Evolutionary conservation across 371 early-diverging fungal genomes (phyloP).

Genomic region (Parasitella parasitica): DNA sequence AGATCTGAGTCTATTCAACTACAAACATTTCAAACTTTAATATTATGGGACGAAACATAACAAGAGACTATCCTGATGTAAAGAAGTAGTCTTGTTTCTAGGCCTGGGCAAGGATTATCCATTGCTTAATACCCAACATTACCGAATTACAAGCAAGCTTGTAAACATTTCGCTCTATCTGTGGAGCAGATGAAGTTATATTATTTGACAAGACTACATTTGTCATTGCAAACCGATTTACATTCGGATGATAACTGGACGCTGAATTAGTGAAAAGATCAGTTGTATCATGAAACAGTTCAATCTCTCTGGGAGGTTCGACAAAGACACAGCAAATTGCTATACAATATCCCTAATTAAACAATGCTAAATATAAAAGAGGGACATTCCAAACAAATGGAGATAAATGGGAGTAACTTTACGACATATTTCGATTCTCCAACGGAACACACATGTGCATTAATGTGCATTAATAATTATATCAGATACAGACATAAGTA

Average conservation of each 20-base stretch:
- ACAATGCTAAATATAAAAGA: slow-evolving; percentile 11
- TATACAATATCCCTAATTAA: neutral
- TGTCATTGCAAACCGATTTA: slow-evolving; percentile 91
- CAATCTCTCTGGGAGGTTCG: slow-evolving; percentile 78
- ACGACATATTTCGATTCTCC: slow-evolving; percentile 88
- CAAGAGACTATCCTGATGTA: slow-evolving; percentile 52
- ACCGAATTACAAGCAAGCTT: slow-evolving; percentile 73
- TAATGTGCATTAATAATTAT: slow-evolving; percentile 89
- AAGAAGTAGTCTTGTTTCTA: slow-evolving; percentile 16
- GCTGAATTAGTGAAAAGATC: slow-evolving; percentile 89
- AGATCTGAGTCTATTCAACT: slow-evolving; percentile 74
- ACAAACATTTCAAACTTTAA: slow-evolving; percentile 85
- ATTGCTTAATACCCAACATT: slow-evolving; percentile 91
- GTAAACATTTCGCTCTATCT: slow-evolving; percentile 71
- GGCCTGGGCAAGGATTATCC: slow-evolving; percentile 96
- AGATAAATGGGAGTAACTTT: slow-evolving; percentile 78
- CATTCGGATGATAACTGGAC: no score
- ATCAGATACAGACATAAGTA: slow-evolving; percentile 87
- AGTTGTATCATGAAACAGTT: slow-evolving; percentile 94
- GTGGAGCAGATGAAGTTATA: slow-evolving; percentile 93
- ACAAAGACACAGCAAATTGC: neutral
- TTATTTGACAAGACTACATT: slow-evolving; percentile 94
- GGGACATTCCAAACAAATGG: slow-evolving; percentile 54
- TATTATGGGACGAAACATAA: slow-evolving; percentile 95
- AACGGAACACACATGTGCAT: slow-evolving; percentile 89